Evolutionary conservation across 495 filamentous ascomycete species (phyloP), one percentile per base, ranked within the genome.

Genomic region (Jackrogersella multiformis): DNA sequence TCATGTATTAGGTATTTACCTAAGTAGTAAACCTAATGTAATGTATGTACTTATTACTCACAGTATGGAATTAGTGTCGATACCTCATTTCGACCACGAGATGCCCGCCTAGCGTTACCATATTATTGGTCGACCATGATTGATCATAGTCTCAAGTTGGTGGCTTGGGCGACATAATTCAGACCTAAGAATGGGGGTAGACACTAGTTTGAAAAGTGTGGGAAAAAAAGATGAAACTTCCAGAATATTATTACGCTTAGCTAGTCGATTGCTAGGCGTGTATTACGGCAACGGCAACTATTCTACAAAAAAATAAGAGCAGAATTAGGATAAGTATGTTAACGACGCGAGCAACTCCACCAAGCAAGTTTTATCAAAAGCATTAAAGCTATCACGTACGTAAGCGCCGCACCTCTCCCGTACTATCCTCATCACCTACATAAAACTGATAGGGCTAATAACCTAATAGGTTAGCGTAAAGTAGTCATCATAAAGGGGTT

Each of bases 101-200:
- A 10, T 18, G 42, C 13, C 32, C 23, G 53, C 45, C 38, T 10
- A 38, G 15, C 18, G 28, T 36, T 58, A 15, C 35, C 36, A 15
- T 30, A 58, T 60, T 30, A 58, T 60, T 69, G 32, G 55, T 38
- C 12, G 5, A 45, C 51, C 52, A 8, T 69, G 51, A 60, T 51
- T 44, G 24, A 55, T 69, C 59, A 38, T 13, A 64, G 52, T 64
- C 66, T 56, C 51, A 56, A 55, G 51, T 21, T 23, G 23, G 35
- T n/a, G 61, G 48, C 24, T 42, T 28, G 18, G 24, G 65, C 5
- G 16, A 53, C 13, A 20, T n/a, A 34, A 10, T 32, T 10, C 49
- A 35, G 34, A 53, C 53, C 41, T 28, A 42, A 30, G 23, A 54
- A 51, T 42, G 53, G 58, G 61, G 58, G 34, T 39, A 18, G 52